Percentiles rank a stretch among this genome's conserved stretches.
Conservation (phyloP, 2,329 filamentous ascomycete genomes). For the Fusarium verrucosum region DNA sequence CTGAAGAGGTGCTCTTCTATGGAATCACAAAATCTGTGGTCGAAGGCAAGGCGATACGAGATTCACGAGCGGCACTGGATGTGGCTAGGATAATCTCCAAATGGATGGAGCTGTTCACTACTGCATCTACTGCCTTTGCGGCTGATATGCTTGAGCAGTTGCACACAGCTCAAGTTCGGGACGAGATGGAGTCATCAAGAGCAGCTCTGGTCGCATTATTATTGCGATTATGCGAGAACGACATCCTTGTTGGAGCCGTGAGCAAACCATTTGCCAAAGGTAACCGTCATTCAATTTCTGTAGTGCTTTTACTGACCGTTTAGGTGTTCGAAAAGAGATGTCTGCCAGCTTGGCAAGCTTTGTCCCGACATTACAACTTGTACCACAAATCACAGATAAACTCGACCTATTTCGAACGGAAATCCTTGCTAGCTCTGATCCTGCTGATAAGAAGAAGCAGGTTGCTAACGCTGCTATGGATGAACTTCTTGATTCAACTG, state of each 20-base stretch:
- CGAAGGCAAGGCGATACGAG: slow-evolving; percentile 59
- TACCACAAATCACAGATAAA: slow-evolving; percentile 62
- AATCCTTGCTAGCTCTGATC: slow-evolving; percentile 64
- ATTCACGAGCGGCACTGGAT: slow-evolving; percentile 58
- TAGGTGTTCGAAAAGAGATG: slow-evolving; percentile 60
- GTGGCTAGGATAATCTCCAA: slow-evolving; percentile 61
- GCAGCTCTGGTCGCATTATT: slow-evolving; percentile 72
- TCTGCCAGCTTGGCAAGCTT: slow-evolving; percentile 63
- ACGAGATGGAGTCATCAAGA: slow-evolving; percentile 69
- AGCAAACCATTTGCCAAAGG: slow-evolving; percentile 63
- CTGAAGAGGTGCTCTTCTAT: slow-evolving; percentile 93
- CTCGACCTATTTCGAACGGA: slow-evolving; percentile 68
- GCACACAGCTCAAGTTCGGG: slow-evolving; percentile 56
- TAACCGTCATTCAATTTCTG: slow-evolving; percentile 42
- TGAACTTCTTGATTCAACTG: slow-evolving; percentile 65
- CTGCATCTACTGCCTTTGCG: slow-evolving; percentile 59
- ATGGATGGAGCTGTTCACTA: slow-evolving; percentile 68
- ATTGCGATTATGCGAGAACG: slow-evolving; percentile 69
- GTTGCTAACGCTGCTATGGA: slow-evolving; percentile 61
- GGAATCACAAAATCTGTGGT: slow-evolving; percentile 89
- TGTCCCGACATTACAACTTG: slow-evolving; percentile 65
- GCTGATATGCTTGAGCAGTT: slow-evolving; percentile 59
- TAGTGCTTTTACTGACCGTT: neutral
- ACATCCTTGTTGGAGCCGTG: slow-evolving; percentile 62
- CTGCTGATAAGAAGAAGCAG: slow-evolving; percentile 62